These are phyloP conservation scores for Cenococcum geophilum DNA, from an alignment of 495 filamentous ascomycete species.

Conservation along the genomic window DNA sequence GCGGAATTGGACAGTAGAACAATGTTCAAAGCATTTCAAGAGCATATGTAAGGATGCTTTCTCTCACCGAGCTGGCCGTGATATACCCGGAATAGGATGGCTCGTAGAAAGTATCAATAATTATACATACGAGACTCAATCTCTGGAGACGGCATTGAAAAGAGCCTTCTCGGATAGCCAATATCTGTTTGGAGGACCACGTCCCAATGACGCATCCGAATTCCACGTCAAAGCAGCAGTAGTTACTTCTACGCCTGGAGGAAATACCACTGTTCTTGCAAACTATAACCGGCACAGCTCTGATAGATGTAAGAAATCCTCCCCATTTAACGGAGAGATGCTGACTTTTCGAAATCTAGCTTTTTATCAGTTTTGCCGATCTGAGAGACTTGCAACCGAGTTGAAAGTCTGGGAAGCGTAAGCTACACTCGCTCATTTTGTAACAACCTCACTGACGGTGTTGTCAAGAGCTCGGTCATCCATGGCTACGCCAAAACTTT, in stretches of 20 bases:
- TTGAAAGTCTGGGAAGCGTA: constrained; percentile 9
- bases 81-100: not conserved
- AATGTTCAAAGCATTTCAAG: constrained; percentile 3
- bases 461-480: not conserved
- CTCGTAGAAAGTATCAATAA: constrained; percentile 2
- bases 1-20: not conserved
- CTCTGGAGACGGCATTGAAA: not conserved
- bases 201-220: not conserved
- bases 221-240: not conserved
- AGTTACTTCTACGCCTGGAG: not conserved
- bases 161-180: constrained; percentile 2
- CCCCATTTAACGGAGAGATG: not conserved
- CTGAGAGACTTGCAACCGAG: not conserved
- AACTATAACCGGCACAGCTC: constrained; percentile 4
- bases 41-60: not conserved
- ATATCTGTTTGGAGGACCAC: constrained; percentile 1
- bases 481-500: constrained; percentile 4
- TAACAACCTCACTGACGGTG: too few relatives aligned
- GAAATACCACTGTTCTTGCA: not conserved
- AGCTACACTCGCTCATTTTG: not conserved
- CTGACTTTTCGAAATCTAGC: not conserved
- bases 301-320: not conserved
- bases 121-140: not conserved
- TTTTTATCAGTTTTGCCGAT: not conserved
- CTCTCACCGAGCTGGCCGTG: not conserved